Conservation (phyloP, 352 stramenopile genomes). For the Globisporangium abappressorium region DNA sequence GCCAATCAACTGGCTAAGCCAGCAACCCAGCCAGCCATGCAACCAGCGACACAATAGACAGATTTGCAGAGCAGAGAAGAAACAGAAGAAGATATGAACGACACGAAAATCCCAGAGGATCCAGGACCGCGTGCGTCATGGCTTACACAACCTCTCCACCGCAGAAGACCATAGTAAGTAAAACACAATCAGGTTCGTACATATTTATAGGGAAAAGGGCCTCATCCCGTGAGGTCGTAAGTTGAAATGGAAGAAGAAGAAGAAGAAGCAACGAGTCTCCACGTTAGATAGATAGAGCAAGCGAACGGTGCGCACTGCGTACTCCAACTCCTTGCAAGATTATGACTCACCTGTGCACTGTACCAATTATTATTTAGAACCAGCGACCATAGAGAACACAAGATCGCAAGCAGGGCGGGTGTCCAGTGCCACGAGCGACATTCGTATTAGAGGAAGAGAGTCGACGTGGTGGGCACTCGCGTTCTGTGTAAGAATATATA, state of each 20-base stretch:
- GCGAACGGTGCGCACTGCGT: not conserved
- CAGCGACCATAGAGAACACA: conserved; percentile 3
- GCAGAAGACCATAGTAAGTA: conserved; percentile 25
- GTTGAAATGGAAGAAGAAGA: conserved; percentile 41
- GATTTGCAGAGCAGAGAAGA: not conserved
- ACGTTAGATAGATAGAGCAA: conserved; percentile 11
- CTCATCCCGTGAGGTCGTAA: conserved; percentile 17
- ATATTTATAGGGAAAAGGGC: conserved; percentile 45
- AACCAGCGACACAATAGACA: not conserved
- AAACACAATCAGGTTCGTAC: conserved; percentile 40
- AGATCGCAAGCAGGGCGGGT: not conserved
- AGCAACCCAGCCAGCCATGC: not conserved
- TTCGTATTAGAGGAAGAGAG: not conserved
- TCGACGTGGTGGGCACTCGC: not conserved
- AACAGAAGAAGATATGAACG: conserved; percentile 7
- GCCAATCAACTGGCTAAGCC: not conserved
- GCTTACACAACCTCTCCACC: conserved; percentile 14
- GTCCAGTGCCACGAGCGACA: not conserved
- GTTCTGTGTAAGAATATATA: conserved; percentile 8
- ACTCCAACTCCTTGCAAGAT: not conserved
- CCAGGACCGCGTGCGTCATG: conserved; percentile 13
- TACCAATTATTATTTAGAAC: conserved; percentile 6
- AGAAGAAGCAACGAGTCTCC: not conserved
- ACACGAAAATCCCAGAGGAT: conserved; percentile 13
- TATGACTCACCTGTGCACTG: conserved; percentile 1